Evolutionary conservation across 768 basidiomycete species (phyloP).

Genomic region (Suillus bovinus): DNA sequence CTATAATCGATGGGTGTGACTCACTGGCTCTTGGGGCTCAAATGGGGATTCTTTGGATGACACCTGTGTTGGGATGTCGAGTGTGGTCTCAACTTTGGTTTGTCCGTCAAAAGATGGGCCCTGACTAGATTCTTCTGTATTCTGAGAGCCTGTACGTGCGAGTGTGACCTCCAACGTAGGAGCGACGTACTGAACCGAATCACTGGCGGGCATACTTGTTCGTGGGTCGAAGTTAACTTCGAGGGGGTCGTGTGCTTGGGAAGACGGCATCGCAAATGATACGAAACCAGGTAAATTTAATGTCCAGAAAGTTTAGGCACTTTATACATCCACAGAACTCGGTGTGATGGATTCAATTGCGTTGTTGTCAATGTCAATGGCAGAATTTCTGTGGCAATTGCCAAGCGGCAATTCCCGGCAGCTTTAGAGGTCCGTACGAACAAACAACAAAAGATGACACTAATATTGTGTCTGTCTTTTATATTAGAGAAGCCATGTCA

Average conservation of each 20-base stretch:
- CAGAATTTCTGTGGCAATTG: not conserved
- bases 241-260: slow-evolving; percentile 21
- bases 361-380: not conserved
- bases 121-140: slow-evolving; percentile 26
- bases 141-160: slow-evolving; percentile 22
- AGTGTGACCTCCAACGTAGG: slow-evolving; percentile 14
- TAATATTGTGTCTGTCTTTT: not conserved
- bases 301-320: not conserved
- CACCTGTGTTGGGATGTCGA: slow-evolving; percentile 15
- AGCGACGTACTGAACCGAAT: slow-evolving; percentile 12
- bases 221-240: slow-evolving; percentile 20
- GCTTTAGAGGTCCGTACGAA: not conserved
- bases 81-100: slow-evolving; percentile 27
- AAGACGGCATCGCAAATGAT: not conserved
- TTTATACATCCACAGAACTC: not conserved
- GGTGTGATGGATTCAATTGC: not conserved
- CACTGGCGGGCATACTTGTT: slow-evolving; percentile 15
- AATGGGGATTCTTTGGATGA: slow-evolving; percentile 6
- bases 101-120: slow-evolving; percentile 21
- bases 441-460: not conserved
- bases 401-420: not conserved
- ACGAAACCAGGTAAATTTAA: not conserved
- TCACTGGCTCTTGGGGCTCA: slow-evolving; percentile 29
- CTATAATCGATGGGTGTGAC: not conserved
- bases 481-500: not conserved